Base-by-base conservation (phyloP, 352 stramenopile species). In the Globisporangium orthogonon region DNA sequence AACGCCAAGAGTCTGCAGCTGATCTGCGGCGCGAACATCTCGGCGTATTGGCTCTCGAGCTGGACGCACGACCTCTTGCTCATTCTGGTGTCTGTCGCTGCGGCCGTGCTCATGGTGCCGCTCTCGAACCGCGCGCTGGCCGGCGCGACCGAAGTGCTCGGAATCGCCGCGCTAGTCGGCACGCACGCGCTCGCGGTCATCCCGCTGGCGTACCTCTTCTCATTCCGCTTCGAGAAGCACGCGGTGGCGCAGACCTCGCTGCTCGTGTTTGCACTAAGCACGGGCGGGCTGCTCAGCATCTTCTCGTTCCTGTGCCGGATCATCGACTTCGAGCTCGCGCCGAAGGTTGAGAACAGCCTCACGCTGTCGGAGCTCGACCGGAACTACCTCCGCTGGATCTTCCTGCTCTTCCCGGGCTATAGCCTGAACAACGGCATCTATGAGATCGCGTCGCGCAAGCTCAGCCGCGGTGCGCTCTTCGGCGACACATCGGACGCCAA, bases 1-100 rank as follows among this genome's bases (percentile, higher is more conserved):
- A 75, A 83, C 56, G 65, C 73, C 41, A 83, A 78, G 65, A 66
- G 54, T 13, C 57, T 79, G n/a, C 73, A 83, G 60, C 44, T 83
- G 15, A 75, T 78, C 45, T 76, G 68, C 39, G 73, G 71, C 7
- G 62, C 73, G 9, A 67, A 66, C 29, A 40, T 70, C 15, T 62
- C 58, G 4, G 70, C 73, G 0, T 83, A 80, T 43, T 83, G 73
- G 73, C 48, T 77, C 2, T 53, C 71, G 1, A 74, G 63, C 43
- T 77, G 66, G 68, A 72, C 63, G 1, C 67, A 80, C 48, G 71
- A 81, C 40, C 54, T 77, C 9, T 0, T 69, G 15, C 35, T 81
- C 15, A 68, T 65, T 28, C 30, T 50, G 7, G 50, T 83, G 1
- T 60, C 74, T 3, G 63, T 80, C 23, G 45, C 65, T 1, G 51